phyloP scores from a whole-genome alignment of 228 moss, liverwort and hornwort species.

The Sphagnum magellanicum region DNA sequence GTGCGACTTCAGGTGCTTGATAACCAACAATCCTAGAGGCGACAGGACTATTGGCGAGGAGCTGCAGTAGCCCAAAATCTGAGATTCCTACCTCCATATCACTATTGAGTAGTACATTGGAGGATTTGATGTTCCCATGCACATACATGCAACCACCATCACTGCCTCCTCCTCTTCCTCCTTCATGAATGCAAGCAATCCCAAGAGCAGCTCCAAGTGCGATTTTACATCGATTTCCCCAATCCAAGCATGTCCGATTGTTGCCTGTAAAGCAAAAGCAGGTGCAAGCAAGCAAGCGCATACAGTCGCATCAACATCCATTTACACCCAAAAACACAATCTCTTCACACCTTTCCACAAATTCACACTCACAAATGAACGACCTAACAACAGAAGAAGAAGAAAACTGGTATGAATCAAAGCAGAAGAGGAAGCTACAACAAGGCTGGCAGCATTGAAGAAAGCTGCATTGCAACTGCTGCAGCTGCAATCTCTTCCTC shows the following conservation, averaged over 20 bases:
- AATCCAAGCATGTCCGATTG: not conserved
- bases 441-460: slow-evolving; percentile 45
- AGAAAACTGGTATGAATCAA: slow-evolving; percentile 19
- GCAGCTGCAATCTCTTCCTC: slow-evolving; percentile 27
- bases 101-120: slow-evolving; percentile 66
- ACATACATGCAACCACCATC: slow-evolving; percentile 48
- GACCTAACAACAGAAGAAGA: not conserved
- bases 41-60: slow-evolving; percentile 48
- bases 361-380: not conserved
- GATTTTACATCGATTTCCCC: not conserved
- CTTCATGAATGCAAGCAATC: not conserved
- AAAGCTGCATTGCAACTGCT: not conserved
- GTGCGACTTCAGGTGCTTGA: slow-evolving; percentile 76
- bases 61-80: slow-evolving; percentile 77
- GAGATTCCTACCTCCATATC: slow-evolving; percentile 55
- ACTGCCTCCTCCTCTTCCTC: slow-evolving; percentile 3
- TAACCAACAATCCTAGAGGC: slow-evolving; percentile 75
- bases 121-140: slow-evolving; percentile 89
- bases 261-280: not conserved
- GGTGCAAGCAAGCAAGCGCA: slow-evolving; percentile 42
- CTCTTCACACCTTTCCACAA: not conserved
- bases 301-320: slow-evolving; percentile 23
- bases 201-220: not conserved
- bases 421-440: slow-evolving; percentile 16
- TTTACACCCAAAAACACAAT: slow-evolving; percentile 19